Base-by-base conservation (phyloP, 1,139 yeast species). In the Debaryomyces robertsiae region DNA sequence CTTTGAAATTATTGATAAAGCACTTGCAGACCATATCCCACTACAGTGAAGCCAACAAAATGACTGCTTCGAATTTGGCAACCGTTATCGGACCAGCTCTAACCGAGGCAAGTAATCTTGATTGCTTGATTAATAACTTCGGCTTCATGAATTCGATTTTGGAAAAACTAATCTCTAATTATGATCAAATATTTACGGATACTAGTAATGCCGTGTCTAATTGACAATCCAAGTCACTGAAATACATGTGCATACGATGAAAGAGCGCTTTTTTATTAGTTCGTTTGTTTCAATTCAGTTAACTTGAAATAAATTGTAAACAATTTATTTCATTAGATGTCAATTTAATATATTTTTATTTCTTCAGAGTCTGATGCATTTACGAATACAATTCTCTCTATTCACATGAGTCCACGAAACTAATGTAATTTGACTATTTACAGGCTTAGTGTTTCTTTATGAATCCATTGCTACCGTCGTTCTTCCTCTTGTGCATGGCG, bases 31-130 rank as follows among this genome's bases (percentile, higher is more conserved):
- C 65, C 43, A 82, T 87, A 6, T 77, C 82, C 36, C 68, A 67
- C 44, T 77, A 76, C 54, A 79, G 82, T 39, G 81, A 73, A n/a
- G 63, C 63, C 31, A 87, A 87, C 64, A 79, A 82, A 54, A 87
- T 87, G 95, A 85, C 83, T 45, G 77, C 90, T 3, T 82, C 86
- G 6, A 87, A 87, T 55, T 65, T 87, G 54, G 93, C 95, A 9
- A 87, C 90, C 43, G 95, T 87, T 15, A 69, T 79, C 47, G 83
- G 83, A 0, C 83, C 83, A 2, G 79, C 82, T 4, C 69, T 79
- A 41, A 77, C 81, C 3, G 84, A 79, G 49, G 80, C 82, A n/a
- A 70, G 79, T 48, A 65, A 61, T 33, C 70, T 79, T 41, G 78
- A 73, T 23, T 60, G 71, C n/a, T 62, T 75, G 50, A 67, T 74